Conservation (phyloP, 768 basidiomycete genomes). For the Mycena amicta region DNA sequence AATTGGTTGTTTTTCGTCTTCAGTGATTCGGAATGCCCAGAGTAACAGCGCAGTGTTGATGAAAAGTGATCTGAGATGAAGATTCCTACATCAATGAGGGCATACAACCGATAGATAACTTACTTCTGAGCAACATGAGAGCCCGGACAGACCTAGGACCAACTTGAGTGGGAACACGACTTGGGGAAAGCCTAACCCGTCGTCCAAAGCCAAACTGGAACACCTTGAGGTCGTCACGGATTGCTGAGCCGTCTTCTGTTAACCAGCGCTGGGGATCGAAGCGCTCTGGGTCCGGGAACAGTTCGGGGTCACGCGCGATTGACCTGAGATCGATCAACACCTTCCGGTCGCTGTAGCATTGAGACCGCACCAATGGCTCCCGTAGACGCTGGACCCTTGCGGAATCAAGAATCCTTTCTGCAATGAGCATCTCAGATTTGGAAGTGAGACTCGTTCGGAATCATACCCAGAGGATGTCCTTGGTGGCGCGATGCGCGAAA, state of each 20-base stretch:
- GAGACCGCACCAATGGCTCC: constrained; percentile 55
- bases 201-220: constrained; percentile 63
- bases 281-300: constrained; percentile 60
- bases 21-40: constrained; percentile 64
- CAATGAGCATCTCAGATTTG: constrained; percentile 1
- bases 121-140: constrained; percentile 54
- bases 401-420: constrained; percentile 55
- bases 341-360: neutral
- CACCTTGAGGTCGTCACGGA: constrained; percentile 55
- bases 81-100: neutral
- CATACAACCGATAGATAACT: constrained; percentile 27
- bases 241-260: constrained; percentile 36
- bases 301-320: constrained; percentile 56
- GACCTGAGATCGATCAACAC: constrained; percentile 36
- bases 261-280: constrained; percentile 67
- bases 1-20: constrained; percentile 56
- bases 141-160: constrained; percentile 73
- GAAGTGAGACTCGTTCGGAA: neutral
- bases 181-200: no score
- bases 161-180: no score
- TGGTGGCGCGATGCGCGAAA: constrained; percentile 65
- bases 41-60: constrained; percentile 64
- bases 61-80: constrained; percentile 56
- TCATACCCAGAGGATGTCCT: constrained; percentile 65
- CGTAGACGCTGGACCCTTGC: constrained; percentile 57